Evolutionary conservation across 2,329 filamentous ascomycete genomes (phyloP).

Genomic region (Colletotrichum costaricense): DNA sequence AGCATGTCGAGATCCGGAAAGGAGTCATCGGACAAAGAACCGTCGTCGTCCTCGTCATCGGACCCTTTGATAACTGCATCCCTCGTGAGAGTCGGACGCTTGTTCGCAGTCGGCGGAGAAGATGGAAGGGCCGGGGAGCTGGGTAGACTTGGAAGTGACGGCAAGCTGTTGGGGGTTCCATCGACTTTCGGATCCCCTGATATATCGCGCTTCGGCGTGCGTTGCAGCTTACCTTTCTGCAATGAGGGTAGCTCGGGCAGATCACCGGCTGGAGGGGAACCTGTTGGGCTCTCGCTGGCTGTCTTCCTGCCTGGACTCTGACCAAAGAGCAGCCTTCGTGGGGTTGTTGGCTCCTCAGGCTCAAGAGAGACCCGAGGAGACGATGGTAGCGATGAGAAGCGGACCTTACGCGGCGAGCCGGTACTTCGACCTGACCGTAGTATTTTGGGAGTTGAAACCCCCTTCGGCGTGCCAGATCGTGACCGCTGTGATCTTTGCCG

Average conservation of each 20-base stretch:
- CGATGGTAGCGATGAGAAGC: slow-evolving; percentile 23
- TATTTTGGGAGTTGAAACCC: neutral
- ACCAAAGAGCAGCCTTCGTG: slow-evolving; percentile 18
- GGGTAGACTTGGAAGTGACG: slow-evolving; percentile 31
- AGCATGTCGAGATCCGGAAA: slow-evolving; percentile 58
- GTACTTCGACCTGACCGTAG: neutral
- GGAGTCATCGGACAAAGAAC: slow-evolving; percentile 65
- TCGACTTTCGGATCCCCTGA: neutral
- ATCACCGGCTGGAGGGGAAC: neutral
- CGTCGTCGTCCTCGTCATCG: slow-evolving; percentile 76
- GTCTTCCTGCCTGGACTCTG: neutral
- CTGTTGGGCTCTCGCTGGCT: slow-evolving; percentile 9
- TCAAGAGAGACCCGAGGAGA: slow-evolving; percentile 3
- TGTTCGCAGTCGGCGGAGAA: slow-evolving; percentile 40
- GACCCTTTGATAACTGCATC: slow-evolving; percentile 75
- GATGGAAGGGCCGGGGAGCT: slow-evolving; percentile 37
- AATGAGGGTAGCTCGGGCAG: neutral
- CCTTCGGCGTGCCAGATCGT: neutral
- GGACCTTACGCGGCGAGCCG: slow-evolving; percentile 17
- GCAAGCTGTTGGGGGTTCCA: slow-evolving; percentile 11
- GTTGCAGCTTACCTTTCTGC: neutral
- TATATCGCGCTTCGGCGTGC: slow-evolving; percentile 2
- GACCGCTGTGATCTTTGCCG: neutral
- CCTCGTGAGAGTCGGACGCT: slow-evolving; percentile 49
- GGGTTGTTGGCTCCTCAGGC: slow-evolving; percentile 16